Evolutionary conservation across 257 asterid genomes (phyloP), one percentile per base, ranked within the genome.

Genomic region (Primulina eburnea): DNA sequence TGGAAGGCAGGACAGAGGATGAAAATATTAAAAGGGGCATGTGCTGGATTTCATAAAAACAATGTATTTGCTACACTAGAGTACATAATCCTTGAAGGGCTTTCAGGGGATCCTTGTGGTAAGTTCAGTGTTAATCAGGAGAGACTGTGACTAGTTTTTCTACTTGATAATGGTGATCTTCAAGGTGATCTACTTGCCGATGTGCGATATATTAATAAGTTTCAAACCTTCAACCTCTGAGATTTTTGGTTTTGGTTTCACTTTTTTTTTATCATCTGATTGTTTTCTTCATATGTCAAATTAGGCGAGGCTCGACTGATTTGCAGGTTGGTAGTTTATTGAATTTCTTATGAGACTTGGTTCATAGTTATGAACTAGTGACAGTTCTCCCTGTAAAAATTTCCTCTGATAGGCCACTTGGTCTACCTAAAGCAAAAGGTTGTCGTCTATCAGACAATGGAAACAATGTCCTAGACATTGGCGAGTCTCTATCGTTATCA

Each of bases 1-100:
- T 88, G 97, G 97, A 28, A 56, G 73, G 79, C 96, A 34, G 97
- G 96, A 28, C 87, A 87, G 78, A 81, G 76, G 58, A 77, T 90
- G 40, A 90, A 87, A 78, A 75, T 88, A 71, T 64, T 85, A 12
- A 88, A 77, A 75, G 97, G 97, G 68, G 97, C 97, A 35, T 90
- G 80, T 52, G 7, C 81, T 2, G 95, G 95, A 47, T 74, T 68
- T 65, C 87, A 82, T 50, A 82, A 68, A 2, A 30, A 35, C 58
- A 76, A 87, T 53, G 73, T 75, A 32, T 90, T 37, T 76, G 96
- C 90, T 18, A 88, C 90, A 14, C 75, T 90, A 69, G 90, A 90
- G 77, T 86, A 68, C 69, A 78, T 90, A 28, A 71, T 88, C 75
- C 79, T 88, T 71, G 92, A 85, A 81, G 90, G 94, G 71, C 78